Evolutionary conservation across 225 moss, liverwort and hornwort genomes (phyloP), one percentile per base, ranked within the genome.

Genomic region (Rhytidiadelphus loreus): DNA sequence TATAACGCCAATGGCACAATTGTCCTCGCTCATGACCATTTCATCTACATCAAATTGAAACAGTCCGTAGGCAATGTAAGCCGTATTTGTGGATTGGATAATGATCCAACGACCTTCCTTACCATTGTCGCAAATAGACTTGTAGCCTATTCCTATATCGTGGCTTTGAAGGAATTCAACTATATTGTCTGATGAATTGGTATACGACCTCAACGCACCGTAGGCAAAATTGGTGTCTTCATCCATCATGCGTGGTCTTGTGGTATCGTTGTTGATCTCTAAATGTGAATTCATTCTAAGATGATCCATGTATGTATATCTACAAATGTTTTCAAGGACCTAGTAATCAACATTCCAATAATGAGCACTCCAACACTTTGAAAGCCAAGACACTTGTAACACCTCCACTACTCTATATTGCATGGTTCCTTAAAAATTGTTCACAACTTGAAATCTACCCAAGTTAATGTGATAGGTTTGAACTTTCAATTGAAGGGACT

Each of bases 391-490:
- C 7, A 56, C n/a, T n/a, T 26, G 37, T 7, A 77, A 16, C 7
- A 6, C 25, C 9, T 52, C 9, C 0, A 8, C 9, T 23, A 37
- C 1, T 26, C 6, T 56, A 11, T n/a, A 30, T 24, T 2, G 1
- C 7, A 37, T 0, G 0, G 9, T n/a, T 39, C 1, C 2, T 16
- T 7, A 0, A n/a, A n/a, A 11, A 16, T 11, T 4, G 4, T 57
- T 57, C 4, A 26, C 7, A 56, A n/a, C 16, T 56, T n/a, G 25
- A 56, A 37, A 16, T 33, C 16, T 50, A 33, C 11, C 25, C 17
- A 19, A 25, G 5, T 3, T 24, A 16, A 15, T 7, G 17, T 7
- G 10, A 4, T 24, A 16, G 3, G 4, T 35, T 24, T n/a, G 25
- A 26, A n/a, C n/a, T 39, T 57, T n/a, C n/a, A n/a, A n/a, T n/a